Evolutionary conservation across 73 alveolate genomes (phyloP), one percentile per base, ranked within the genome.

Genomic region (Paraurostyla sp.): DNA sequence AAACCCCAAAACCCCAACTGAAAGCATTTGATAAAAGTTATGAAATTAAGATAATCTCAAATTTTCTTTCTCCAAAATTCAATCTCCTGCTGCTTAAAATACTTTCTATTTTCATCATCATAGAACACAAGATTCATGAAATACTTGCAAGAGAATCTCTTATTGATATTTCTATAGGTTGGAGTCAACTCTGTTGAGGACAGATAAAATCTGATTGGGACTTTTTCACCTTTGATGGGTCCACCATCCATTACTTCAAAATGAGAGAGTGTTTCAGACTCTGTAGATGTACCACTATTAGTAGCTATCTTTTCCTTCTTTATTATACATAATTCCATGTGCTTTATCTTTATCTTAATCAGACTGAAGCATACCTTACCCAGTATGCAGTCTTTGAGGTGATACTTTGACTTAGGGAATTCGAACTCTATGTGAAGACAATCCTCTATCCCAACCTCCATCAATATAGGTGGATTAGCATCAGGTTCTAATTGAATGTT

Each of bases 241-340:
- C 97, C 96, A 7, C 99, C 99, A 87, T 98, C 99, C 98, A 98
- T 98, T 82, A 98, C 94, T 78, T 98, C 99, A 91, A 92, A 98
- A 87, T 97, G 95, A 51, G 97, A 88, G 76, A 97, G 65, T 25
- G 98, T 96, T 83, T 96, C 97, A 54, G 88, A 94, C 81, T 97
- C 98, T 6, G 94, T 93, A 27, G 88, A 86, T 11, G 88, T 93
- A 41, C 86, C 76, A 32, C 73, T 85, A 13, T 95, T 94, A 25
- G 93, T 80, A 15, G 93, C 95, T 20, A 92, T 84, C 46, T 92
- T 94, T 87, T 95, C 99, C 91, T 96, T 95, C 63, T 98, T 90
- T 22, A 98, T 94, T 58, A 98, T 96, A 40, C 96, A 96, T 23
- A 98, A 91, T 91, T 98, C 99, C 99, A 98, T 98, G 92, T 97